Percentiles rank a stretch among this genome's conserved stretches.
Evolutionary conservation across 352 stramenopile species (phyloP).

Genomic region (Phytophthora pistaciae): DNA sequence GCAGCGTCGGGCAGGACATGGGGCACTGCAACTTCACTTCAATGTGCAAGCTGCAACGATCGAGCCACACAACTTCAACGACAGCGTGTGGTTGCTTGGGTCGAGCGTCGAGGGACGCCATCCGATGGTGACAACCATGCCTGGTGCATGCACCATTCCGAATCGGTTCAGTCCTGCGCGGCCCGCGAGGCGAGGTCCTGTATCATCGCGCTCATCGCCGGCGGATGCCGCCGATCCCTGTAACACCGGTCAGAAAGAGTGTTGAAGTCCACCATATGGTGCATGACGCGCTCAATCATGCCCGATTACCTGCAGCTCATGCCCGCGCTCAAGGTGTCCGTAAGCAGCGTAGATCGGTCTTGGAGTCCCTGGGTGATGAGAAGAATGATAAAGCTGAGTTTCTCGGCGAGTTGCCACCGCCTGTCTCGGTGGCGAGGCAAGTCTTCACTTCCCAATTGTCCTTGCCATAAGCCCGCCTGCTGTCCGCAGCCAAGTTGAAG

Average conservation of each 20-base stretch:
- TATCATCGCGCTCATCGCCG: conserved; percentile 15
- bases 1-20: no score
- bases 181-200: background rate
- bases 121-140: no score
- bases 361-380: conserved; percentile 19
- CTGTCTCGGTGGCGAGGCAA: background rate
- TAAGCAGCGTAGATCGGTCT: background rate
- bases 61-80: no score
- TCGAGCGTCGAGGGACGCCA: no score
- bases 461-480: background rate
- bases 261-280: conserved; percentile 28
- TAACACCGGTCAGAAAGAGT: conserved; percentile 18
- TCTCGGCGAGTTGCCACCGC: background rate
- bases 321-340: no score
- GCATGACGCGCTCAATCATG: conserved; percentile 21
- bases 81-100: no score
- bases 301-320: background rate
- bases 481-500: conserved; percentile 2
- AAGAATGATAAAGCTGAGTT: conserved; percentile 13
- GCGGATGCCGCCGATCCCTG: conserved; percentile 4
- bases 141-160: no score
- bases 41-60: no score
- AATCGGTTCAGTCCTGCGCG: no score
- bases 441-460: conserved; percentile 28
- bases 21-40: no score